These are phyloP conservation scores for Peronospora belbahrii DNA, from an alignment of 352 stramenopile species.

Conservation along the genomic window DNA sequence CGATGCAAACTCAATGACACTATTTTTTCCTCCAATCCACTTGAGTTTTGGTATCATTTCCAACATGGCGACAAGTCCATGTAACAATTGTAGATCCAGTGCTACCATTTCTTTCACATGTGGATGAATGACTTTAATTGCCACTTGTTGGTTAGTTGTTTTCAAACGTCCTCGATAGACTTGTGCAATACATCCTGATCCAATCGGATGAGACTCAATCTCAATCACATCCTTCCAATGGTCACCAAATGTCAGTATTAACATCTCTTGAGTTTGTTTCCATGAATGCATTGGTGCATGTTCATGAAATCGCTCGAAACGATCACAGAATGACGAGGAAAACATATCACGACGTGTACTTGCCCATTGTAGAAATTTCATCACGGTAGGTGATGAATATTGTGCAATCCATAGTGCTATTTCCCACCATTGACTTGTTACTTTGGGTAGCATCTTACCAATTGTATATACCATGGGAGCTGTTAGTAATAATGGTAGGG, in stretches of 20 bases:
- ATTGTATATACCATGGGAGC: constrained; percentile 33
- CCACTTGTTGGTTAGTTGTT: constrained; percentile 60
- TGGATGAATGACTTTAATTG: constrained; percentile 91
- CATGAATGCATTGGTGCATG: constrained; percentile 81
- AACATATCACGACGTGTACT: constrained; percentile 93
- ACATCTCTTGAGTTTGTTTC: constrained; percentile 71
- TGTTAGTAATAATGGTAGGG: constrained; percentile 35
- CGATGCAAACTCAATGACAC: constrained; percentile 75
- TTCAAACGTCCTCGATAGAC: constrained; percentile 86
- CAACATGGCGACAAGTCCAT: constrained; percentile 49
- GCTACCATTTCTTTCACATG: constrained; percentile 82
- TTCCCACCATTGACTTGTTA: constrained; percentile 60
- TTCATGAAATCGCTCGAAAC: constrained; percentile 88
- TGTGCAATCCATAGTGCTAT: constrained; percentile 54
- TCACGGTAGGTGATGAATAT: constrained; percentile 82
- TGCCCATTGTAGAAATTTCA: constrained; percentile 95
- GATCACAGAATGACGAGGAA: constrained; percentile 83
- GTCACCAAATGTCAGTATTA: constrained; percentile 80
- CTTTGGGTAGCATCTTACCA: constrained; percentile 6
- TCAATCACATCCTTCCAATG: constrained; percentile 63
- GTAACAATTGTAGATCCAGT: constrained; percentile 83
- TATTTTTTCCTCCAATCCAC: constrained; percentile 70
- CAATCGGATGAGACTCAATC: constrained; percentile 60
- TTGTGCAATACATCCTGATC: constrained; percentile 92
- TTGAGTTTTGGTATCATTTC: constrained; percentile 54